A percentile compares a stretch with the other conserved stretches of the same genome.
Conservation (phyloP, 2,329 filamentous ascomycete species). For the Exophiala dermatitidis region DNA sequence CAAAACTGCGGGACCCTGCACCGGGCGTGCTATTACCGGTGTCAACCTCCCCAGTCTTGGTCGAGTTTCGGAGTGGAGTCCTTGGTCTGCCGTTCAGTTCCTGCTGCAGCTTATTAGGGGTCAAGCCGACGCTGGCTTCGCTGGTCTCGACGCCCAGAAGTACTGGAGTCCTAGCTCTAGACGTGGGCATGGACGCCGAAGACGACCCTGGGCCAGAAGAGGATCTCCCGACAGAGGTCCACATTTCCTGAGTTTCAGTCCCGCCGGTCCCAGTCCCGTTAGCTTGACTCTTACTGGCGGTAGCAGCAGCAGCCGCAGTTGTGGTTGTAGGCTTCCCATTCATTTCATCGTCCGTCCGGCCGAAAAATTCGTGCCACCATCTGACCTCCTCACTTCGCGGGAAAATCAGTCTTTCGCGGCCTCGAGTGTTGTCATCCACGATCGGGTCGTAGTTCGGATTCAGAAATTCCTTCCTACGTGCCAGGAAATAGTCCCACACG, state of each 20-base stretch:
- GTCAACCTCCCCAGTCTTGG: neutral
- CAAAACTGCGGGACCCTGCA: too few relatives aligned
- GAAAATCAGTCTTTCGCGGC: constrained; percentile 76
- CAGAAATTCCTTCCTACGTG: constrained; percentile 69
- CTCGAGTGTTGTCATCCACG: constrained; percentile 70
- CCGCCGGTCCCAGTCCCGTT: constrained; percentile 17
- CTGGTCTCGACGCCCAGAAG: constrained; percentile 54
- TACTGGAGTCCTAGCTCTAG: constrained; percentile 44
- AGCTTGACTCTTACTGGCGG: constrained; percentile 1
- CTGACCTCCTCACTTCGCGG: constrained; percentile 69
- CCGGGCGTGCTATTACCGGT: neutral
- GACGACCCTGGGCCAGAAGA: neutral
- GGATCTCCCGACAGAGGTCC: constrained; percentile 18
- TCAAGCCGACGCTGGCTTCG: constrained; percentile 47
- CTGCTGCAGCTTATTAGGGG: constrained; percentile 27
- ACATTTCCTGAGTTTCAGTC: constrained; percentile 10
- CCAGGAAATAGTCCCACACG: constrained; percentile 94
- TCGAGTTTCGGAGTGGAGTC: neutral
- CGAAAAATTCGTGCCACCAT: constrained; percentile 91
- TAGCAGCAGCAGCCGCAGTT: neutral
- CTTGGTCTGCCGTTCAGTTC: constrained; percentile 1
- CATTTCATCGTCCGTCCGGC: constrained; percentile 85
- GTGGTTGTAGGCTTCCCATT: constrained; percentile 44
- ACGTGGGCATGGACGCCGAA: constrained; percentile 19
- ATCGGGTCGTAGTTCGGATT: constrained; percentile 71